Percentiles rank a stretch among this genome's conserved stretches.
These are phyloP conservation scores for Lactarius hatsudake DNA, from an alignment of 768 basidiomycete species.

Conservation along the genomic window DNA sequence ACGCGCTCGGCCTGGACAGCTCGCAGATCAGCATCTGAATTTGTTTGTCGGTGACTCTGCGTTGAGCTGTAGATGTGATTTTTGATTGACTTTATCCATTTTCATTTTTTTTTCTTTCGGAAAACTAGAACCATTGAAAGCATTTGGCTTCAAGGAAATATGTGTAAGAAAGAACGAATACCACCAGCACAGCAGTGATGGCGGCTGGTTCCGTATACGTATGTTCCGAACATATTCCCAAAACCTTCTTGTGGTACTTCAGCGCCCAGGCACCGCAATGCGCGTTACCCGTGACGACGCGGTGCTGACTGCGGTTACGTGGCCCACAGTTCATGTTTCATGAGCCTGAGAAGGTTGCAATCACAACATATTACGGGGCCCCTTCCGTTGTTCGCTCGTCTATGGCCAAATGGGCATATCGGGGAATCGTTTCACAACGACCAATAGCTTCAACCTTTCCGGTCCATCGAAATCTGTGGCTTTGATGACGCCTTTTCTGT, in stretches of 20 bases:
- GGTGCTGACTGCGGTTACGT: background rate
- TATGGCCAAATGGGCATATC: background rate
- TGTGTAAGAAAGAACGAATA: conserved; percentile 3
- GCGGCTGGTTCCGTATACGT: background rate
- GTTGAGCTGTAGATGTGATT: conserved; percentile 22
- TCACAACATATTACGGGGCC: background rate
- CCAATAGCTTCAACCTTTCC: background rate
- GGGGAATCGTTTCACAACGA: background rate
- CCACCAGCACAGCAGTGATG: background rate
- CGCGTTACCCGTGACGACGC: conserved; percentile 1
- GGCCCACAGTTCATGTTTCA: background rate
- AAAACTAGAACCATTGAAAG: conserved; percentile 18
- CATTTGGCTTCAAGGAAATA: background rate
- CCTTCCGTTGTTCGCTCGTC: too few relatives aligned
- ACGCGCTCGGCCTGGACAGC: conserved; percentile 70
- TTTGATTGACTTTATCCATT: conserved; percentile 19
- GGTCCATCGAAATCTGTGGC: conserved; percentile 8
- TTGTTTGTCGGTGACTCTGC: conserved; percentile 20
- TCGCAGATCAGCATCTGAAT: conserved; percentile 54
- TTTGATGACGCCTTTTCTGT: conserved; percentile 13
- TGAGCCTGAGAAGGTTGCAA: conserved; percentile 1
- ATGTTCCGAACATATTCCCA: conserved; percentile 15
- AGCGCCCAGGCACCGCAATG: conserved; percentile 13
- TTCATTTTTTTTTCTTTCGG: conserved; percentile 7
- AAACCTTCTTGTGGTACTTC: background rate